Evolutionary conservation across 2,329 filamentous ascomycete species (phyloP).

Genomic region (Beauveria sp.): DNA sequence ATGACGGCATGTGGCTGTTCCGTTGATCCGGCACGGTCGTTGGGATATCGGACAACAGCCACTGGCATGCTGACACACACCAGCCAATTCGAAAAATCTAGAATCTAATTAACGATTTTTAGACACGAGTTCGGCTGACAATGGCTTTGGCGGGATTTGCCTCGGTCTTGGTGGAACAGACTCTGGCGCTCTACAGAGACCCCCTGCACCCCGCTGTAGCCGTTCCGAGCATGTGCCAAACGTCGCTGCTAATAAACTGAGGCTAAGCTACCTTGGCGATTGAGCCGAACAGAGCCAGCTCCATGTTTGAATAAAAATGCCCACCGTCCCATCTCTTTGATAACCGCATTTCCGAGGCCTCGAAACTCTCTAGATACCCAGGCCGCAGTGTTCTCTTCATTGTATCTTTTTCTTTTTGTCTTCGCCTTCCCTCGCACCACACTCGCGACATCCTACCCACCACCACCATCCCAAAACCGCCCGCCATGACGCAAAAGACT

Average conservation of each 20-base stretch:
- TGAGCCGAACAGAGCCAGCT: constrained; percentile 1
- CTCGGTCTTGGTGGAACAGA: constrained; percentile 6
- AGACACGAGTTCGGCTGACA: not conserved
- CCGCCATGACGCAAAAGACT: constrained; percentile 12
- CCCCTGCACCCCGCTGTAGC: not conserved
- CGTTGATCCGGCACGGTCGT: constrained; percentile 6
- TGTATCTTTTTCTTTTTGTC: not conserved
- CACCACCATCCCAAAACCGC: not conserved
- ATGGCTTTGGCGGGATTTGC: not conserved
- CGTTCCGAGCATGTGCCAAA: constrained; percentile 5
- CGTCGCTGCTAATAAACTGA: not conserved
- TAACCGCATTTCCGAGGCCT: not conserved
- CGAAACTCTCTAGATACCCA: not conserved
- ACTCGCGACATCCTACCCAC: not conserved
- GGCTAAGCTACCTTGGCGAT: not conserved
- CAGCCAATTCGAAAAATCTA: not conserved
- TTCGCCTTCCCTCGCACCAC: not conserved
- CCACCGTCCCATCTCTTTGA: not conserved
- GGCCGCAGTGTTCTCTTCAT: not conserved
- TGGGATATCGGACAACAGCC: not conserved
- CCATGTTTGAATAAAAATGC: not conserved
- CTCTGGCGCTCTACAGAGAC: not conserved
- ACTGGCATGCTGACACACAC: not conserved
- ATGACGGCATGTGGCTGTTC: constrained; percentile 8
- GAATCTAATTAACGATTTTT: not conserved